phyloP scores from a whole-genome alignment of 164 flowering plant species.

The Chimonanthus praecox region DNA sequence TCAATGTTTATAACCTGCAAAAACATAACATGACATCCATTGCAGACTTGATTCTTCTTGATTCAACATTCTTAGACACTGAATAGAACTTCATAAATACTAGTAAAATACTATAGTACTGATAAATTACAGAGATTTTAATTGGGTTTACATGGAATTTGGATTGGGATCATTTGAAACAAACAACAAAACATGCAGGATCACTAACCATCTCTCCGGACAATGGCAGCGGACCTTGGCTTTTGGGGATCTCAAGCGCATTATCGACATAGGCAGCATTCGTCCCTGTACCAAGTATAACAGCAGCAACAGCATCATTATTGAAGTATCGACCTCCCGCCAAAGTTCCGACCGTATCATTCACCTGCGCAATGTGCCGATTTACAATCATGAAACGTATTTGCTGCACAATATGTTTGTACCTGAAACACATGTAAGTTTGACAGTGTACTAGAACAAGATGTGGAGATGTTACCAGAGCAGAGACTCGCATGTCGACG shows the following conservation, averaged over 20 bases:
- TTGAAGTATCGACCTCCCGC: conserved; percentile 53
- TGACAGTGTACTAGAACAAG: background rate
- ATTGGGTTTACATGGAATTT: too few relatives aligned
- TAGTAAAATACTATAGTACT: too few relatives aligned
- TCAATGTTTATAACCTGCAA: conserved; percentile 46
- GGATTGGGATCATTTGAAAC: too few relatives aligned
- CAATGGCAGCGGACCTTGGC: conserved; percentile 22
- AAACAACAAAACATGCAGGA: too few relatives aligned
- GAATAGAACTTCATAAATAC: too few relatives aligned
- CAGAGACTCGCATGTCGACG: conserved; percentile 33
- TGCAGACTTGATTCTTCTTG: background rate
- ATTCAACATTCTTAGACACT: background rate
- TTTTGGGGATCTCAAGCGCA: conserved; percentile 22
- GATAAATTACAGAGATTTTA: too few relatives aligned
- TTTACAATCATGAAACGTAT: background rate
- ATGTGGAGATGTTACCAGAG: conserved; percentile 23
- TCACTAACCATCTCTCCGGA: conserved; percentile 21
- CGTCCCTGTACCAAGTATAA: conserved; percentile 44
- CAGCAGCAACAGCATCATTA: conserved; percentile 39
- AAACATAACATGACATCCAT: background rate
- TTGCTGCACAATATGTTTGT: too few relatives aligned
- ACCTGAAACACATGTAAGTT: background rate
- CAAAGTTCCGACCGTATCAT: conserved; percentile 48
- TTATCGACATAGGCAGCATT: conserved; percentile 53
- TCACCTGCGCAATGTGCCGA: conserved; percentile 31